A percentile compares a stretch with the other conserved stretches of the same genome.
Evolutionary conservation across 108 stramenopile species (phyloP).

Genomic region (Discostella stelligeroides): DNA sequence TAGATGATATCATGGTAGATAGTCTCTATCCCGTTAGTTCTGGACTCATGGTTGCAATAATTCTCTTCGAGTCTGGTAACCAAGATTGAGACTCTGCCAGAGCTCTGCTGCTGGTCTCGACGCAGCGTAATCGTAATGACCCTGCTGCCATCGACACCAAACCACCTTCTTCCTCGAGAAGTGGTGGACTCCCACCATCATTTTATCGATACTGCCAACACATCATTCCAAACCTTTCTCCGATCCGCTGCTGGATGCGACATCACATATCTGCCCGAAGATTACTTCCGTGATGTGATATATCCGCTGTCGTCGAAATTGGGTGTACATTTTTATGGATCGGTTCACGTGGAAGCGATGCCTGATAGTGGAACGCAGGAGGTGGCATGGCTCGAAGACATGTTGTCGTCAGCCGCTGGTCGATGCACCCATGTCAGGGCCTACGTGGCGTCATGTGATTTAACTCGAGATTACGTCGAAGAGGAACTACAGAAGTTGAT

Average conservation of each 20-base stretch:
- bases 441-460: slow-evolving; percentile 72
- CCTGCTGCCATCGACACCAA: no score
- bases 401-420: slow-evolving; percentile 9
- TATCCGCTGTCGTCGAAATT: slow-evolving; percentile 38
- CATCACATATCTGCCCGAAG: slow-evolving; percentile 51
- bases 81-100: no score
- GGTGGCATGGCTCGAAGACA: slow-evolving; percentile 59
- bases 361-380: slow-evolving; percentile 70
- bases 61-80: no score
- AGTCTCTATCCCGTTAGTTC: no score
- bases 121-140: no score
- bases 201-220: slow-evolving; percentile 62
- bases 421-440: slow-evolving; percentile 48
- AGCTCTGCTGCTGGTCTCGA: no score
- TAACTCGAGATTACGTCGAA: slow-evolving; percentile 54
- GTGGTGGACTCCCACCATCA: slow-evolving; percentile 83
- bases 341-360: slow-evolving; percentile 81
- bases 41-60: no score
- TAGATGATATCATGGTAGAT: no score
- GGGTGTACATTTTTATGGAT: slow-evolving; percentile 48
- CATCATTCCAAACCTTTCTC: slow-evolving; percentile 65
- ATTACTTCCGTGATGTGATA: slow-evolving; percentile 65
- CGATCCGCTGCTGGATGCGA: slow-evolving; percentile 33
- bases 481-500: slow-evolving; percentile 48
- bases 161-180: no score